A percentile compares a stretch with the other conserved stretches of the same genome.
phyloP scores from a whole-genome alignment of 306 rosid genomes.

The Prunus mume region DNA sequence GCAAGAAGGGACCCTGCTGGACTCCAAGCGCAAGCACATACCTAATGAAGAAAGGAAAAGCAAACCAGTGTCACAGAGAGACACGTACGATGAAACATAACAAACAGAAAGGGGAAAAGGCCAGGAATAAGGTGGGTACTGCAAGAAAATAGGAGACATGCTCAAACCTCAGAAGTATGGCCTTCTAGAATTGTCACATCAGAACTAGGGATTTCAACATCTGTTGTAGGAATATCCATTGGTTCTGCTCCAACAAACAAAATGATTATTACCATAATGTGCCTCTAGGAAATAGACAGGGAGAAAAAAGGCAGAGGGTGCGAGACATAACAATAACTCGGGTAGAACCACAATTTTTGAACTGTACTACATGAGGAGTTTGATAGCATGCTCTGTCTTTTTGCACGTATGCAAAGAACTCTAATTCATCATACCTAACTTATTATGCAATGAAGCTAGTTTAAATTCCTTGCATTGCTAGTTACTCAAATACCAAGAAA shows the following conservation, averaged over 20 bases:
- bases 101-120: background rate
- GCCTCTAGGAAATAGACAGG: background rate
- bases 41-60: constrained; percentile 51
- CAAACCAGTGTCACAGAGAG: constrained; percentile 21
- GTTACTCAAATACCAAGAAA: background rate
- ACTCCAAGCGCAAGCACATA: constrained; percentile 97
- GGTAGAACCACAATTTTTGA: background rate
- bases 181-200: constrained; percentile 91
- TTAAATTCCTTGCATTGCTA: background rate
- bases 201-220: constrained; percentile 66
- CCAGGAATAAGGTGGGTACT: background rate
- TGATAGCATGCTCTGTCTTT: background rate
- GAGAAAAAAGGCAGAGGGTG: background rate
- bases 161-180: constrained; percentile 83
- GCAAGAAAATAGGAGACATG: constrained; percentile 23
- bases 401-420: background rate
- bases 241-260: constrained; percentile 58
- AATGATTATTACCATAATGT: constrained; percentile 8
- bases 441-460: background rate
- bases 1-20: constrained; percentile 94
- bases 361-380: background rate
- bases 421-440: background rate
- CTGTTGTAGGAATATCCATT: constrained; percentile 64
- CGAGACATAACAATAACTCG: background rate
- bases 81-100: constrained; percentile 15